Evolutionary conservation across 2,329 filamentous ascomycete species (phyloP).

Genomic region (Pseudogymnoascus sp.): DNA sequence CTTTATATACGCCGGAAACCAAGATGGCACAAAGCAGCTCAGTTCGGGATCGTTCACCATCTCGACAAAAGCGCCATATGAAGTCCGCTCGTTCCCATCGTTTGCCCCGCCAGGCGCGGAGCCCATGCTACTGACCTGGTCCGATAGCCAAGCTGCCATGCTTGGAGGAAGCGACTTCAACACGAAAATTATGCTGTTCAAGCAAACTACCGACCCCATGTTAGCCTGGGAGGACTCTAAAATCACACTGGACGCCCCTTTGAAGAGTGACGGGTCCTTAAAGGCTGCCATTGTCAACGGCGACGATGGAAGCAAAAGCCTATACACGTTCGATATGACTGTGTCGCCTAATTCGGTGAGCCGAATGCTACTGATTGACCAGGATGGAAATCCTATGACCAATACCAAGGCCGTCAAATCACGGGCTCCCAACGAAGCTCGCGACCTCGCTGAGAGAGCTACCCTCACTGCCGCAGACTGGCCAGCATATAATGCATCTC

Average conservation of each 20-base stretch:
- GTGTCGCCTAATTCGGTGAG: conserved; percentile 67
- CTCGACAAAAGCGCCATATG: conserved; percentile 55
- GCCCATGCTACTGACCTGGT: conserved; percentile 70
- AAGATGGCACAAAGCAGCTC: conserved; percentile 46
- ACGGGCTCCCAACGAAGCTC: neutral
- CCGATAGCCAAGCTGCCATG: conserved; percentile 60
- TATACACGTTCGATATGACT: conserved; percentile 71
- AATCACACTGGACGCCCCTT: conserved; percentile 50
- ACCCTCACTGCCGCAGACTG: conserved; percentile 53
- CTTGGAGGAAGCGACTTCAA: conserved; percentile 64
- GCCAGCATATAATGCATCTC: conserved; percentile 69
- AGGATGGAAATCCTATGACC: conserved; percentile 45
- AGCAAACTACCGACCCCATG: conserved; percentile 32
- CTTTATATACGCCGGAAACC: conserved; percentile 70
- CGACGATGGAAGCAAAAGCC: conserved; percentile 66
- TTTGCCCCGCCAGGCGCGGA: conserved; percentile 53
- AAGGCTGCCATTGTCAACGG: conserved; percentile 60
- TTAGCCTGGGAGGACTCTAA: conserved; percentile 60
- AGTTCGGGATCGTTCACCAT: conserved; percentile 74
- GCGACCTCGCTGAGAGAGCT: conserved; percentile 9
- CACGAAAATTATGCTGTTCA: conserved; percentile 65
- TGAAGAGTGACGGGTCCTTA: conserved; percentile 50
- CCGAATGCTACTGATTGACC: conserved; percentile 58
- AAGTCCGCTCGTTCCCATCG: conserved; percentile 50
- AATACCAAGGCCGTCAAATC: conserved; percentile 36